Evolutionary conservation across 257 asterid species (phyloP).

Genomic region (Solanum gandarillasii): DNA sequence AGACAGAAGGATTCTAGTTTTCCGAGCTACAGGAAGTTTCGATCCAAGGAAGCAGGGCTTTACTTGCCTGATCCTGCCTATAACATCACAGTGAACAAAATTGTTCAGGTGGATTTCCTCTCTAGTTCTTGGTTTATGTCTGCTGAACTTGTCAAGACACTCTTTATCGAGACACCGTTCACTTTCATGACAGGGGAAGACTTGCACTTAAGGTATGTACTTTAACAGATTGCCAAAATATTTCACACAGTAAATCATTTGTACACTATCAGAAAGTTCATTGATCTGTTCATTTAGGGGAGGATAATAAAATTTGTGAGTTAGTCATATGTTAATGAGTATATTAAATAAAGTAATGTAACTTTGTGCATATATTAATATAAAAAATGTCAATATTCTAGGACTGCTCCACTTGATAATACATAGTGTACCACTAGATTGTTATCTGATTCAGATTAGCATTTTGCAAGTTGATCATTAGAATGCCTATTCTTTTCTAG

Average conservation of each 20-base stretch:
- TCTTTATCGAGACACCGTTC: constrained; percentile 84
- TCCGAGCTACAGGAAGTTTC: constrained; percentile 85
- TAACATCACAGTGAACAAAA: constrained; percentile 50
- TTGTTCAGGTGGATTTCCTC: constrained; percentile 86
- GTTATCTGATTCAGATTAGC: not conserved
- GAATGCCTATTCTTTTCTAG: not conserved
- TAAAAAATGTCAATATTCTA: not conserved
- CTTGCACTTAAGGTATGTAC: constrained; percentile 70
- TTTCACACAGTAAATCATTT: not conserved
- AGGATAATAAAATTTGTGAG: not conserved
- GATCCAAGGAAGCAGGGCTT: constrained; percentile 87
- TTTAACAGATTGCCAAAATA: not conserved
- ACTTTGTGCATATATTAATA: not conserved
- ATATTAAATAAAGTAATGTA: not conserved
- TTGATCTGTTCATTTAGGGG: not conserved
- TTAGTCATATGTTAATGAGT: not conserved
- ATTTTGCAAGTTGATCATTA: not conserved
- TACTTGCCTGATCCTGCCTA: constrained; percentile 97
- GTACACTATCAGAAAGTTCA: not conserved
- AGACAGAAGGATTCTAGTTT: constrained; percentile 68
- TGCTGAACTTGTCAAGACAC: constrained; percentile 72
- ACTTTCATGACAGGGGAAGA: constrained; percentile 97
- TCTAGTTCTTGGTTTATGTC: constrained; percentile 96
- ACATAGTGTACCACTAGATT: not conserved
- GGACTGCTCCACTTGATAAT: not conserved